A percentile compares a stretch with the other conserved stretches of the same genome.
Conservation (phyloP, 805 yeast genomes). For the Yamadazyma akitaensis region DNA sequence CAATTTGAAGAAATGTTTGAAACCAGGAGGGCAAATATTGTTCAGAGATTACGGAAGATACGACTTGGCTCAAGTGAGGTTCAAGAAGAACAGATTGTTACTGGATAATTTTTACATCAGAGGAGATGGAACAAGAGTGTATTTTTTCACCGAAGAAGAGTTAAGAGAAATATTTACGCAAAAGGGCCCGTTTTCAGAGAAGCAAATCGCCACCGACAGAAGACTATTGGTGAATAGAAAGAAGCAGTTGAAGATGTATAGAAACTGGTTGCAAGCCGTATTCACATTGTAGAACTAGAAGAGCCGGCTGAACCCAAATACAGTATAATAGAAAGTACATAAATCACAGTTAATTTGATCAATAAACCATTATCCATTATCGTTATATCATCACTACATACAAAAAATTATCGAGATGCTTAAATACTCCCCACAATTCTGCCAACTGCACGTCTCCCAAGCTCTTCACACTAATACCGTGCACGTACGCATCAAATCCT, state of each 20-base stretch:
- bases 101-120: slow-evolving; percentile 94
- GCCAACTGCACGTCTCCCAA: slow-evolving; percentile 12
- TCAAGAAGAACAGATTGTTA: slow-evolving; percentile 79
- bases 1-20: slow-evolving; percentile 68
- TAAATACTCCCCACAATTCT: slow-evolving; percentile 32
- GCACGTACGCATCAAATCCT: slow-evolving; percentile 18
- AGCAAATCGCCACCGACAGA: slow-evolving; percentile 83
- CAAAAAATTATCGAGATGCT: slow-evolving; percentile 35
- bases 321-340: neutral
- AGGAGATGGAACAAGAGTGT: slow-evolving; percentile 97
- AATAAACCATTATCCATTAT: neutral
- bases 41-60: slow-evolving; percentile 95
- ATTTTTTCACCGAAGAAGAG: slow-evolving; percentile 95
- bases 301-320: neutral
- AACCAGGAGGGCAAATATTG: slow-evolving; percentile 88
- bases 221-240: slow-evolving; percentile 88
- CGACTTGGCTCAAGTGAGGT: slow-evolving; percentile 91
- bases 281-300: slow-evolving; percentile 37
- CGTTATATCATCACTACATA: slow-evolving; percentile 23
- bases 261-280: slow-evolving; percentile 95
- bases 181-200: slow-evolving; percentile 54
- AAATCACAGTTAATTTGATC: neutral
- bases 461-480: slow-evolving; percentile 26
- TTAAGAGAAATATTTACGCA: slow-evolving; percentile 61
- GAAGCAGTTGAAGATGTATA: slow-evolving; percentile 89